Conservation (phyloP, 345 rosid genomes). For the Laguncularia racemosa region DNA sequence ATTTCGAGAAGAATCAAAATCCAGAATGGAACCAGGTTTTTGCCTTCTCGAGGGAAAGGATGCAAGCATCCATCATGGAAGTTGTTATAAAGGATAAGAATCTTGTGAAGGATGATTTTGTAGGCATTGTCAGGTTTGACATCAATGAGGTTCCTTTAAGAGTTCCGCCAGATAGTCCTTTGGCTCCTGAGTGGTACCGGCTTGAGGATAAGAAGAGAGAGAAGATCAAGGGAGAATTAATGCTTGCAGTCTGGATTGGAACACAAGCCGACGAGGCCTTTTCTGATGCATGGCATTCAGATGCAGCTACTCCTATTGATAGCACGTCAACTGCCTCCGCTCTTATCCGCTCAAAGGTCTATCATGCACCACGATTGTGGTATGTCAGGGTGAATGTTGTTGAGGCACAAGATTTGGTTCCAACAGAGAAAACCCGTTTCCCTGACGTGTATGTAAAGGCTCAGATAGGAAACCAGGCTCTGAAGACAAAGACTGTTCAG, state of each 20-base stretch:
- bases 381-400: constrained; percentile 83
- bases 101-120: constrained; percentile 77
- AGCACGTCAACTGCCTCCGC: constrained; percentile 45
- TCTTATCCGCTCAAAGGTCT: constrained; percentile 82
- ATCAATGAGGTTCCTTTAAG: constrained; percentile 81
- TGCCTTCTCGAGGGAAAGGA: constrained; percentile 86
- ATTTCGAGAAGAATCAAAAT: constrained; percentile 78
- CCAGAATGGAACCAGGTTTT: constrained; percentile 98
- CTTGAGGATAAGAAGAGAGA: constrained; percentile 80
- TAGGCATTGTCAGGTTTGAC: constrained; percentile 78
- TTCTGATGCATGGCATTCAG: constrained; percentile 99
- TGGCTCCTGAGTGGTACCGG: constrained; percentile 97
- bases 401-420: constrained; percentile 87
- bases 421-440: constrained; percentile 63
- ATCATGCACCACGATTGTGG: constrained; percentile 91
- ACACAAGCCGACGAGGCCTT: constrained; percentile 98
- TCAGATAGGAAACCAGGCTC: constrained; percentile 64
- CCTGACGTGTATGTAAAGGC: constrained; percentile 89
- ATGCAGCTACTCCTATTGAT: constrained; percentile 75
- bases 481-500: constrained; percentile 72
- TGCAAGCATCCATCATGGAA: constrained; percentile 86
- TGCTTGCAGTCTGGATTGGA: constrained; percentile 99
- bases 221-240: constrained; percentile 79
- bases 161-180: constrained; percentile 96
- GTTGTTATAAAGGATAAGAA: constrained; percentile 87